These are phyloP conservation scores for Puccinia hordei DNA, from an alignment of 1,284 basidiomycete species.

Conservation along the genomic window DNA sequence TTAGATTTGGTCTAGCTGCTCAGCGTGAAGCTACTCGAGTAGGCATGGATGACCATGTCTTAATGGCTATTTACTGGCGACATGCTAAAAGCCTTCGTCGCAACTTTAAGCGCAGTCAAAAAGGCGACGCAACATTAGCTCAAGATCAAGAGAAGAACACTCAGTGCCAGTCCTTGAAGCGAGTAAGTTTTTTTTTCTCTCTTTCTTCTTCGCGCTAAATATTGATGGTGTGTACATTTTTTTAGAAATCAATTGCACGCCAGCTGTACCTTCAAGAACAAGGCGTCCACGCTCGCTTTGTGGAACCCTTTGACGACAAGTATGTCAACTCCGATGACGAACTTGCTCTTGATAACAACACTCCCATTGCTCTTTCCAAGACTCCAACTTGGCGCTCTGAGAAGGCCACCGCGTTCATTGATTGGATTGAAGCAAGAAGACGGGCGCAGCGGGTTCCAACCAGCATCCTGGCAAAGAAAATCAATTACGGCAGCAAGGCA, in stretches of 20 bases:
- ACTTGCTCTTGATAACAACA: neutral
- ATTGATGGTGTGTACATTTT: neutral
- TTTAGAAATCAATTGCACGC: slow-evolving; percentile 31
- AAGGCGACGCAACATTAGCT: neutral
- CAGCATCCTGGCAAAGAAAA: neutral
- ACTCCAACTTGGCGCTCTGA: slow-evolving; percentile 27
- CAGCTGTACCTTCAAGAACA: slow-evolving; percentile 45
- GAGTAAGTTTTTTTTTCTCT: slow-evolving; percentile 9
- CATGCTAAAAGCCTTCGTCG: slow-evolving; percentile 24
- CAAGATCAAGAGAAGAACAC: slow-evolving; percentile 28
- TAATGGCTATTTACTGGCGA: slow-evolving; percentile 35
- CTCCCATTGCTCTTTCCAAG: neutral
- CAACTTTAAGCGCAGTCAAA: slow-evolving; percentile 25
- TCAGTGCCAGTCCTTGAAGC: neutral
- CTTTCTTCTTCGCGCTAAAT: too few species aligned
- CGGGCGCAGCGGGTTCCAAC: slow-evolving; percentile 1
- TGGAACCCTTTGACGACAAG: slow-evolving; percentile 35
- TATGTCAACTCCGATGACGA: slow-evolving; percentile 32
- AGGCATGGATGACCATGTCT: slow-evolving; percentile 19
- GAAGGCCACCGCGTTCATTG: slow-evolving; percentile 30
- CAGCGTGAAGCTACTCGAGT: slow-evolving; percentile 20
- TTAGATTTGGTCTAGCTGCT: slow-evolving; percentile 18
- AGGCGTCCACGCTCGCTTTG: slow-evolving; percentile 24
- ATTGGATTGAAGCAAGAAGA: slow-evolving; percentile 33
- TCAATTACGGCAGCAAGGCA: neutral